Evolutionary conservation across 2,329 filamentous ascomycete genomes (phyloP).

Genomic region (Fusarium torulosum): DNA sequence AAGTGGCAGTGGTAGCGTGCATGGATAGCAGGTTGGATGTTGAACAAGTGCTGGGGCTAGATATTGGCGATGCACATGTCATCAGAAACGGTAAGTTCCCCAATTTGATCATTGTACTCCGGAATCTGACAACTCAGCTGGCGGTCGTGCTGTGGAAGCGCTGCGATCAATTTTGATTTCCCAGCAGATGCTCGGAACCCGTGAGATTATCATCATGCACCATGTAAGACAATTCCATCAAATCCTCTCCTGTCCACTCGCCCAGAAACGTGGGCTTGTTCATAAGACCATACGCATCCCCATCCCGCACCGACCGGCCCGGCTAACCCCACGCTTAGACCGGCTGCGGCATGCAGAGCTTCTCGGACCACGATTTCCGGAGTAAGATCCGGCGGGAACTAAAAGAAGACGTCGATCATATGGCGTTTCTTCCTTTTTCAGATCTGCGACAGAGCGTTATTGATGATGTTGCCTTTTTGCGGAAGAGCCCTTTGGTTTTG

Average conservation of each 20-base stretch:
- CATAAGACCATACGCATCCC: conserved; percentile 1
- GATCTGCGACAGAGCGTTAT: conserved; percentile 73
- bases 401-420: conserved; percentile 60
- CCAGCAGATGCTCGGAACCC: conserved; percentile 81
- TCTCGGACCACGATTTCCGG: conserved; percentile 69
- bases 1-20: conserved; percentile 70
- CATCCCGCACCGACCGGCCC: conserved; percentile 29
- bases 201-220: conserved; percentile 80
- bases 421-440: conserved; percentile 76
- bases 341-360: conserved; percentile 72
- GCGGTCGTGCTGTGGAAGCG: conserved; percentile 74
- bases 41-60: conserved; percentile 67
- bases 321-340: conserved; percentile 49
- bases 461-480: conserved; percentile 75
- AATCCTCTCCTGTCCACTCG: neutral
- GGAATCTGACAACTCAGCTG: conserved; percentile 53
- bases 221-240: conserved; percentile 57
- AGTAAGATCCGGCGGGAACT: conserved; percentile 70
- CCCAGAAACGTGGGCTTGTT: neutral
- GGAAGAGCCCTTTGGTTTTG: conserved; percentile 69
- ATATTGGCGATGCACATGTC: conserved; percentile 84
- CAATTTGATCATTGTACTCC: neutral
- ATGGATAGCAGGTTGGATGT: conserved; percentile 85
- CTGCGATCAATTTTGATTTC: conserved; percentile 82
- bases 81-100: conserved; percentile 71